A percentile compares a stretch with the other conserved stretches of the same genome.
Conservation (phyloP, 345 rosid genomes). For the Aquilaria malaccensis region DNA sequence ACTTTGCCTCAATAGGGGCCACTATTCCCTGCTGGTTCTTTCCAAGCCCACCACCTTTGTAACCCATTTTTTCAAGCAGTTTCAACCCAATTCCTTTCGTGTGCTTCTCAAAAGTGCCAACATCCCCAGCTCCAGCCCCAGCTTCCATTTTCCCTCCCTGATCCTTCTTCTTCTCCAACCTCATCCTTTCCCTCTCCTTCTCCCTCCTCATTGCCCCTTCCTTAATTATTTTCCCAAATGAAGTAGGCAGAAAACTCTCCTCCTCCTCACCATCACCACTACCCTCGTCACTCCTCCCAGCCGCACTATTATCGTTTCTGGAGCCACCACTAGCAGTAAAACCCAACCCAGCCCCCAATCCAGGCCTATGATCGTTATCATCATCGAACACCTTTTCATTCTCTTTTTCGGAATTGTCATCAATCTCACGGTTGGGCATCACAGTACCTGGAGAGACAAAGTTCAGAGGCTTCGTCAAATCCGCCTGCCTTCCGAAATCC, state of each 20-base stretch:
- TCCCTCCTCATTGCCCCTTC: constrained; percentile 68
- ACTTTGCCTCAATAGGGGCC: constrained; percentile 71
- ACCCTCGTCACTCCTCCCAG: constrained; percentile 12
- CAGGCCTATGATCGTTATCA: constrained; percentile 35
- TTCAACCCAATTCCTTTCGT: constrained; percentile 80
- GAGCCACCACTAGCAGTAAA: constrained; percentile 19
- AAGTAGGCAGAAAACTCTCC: constrained; percentile 43
- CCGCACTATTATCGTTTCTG: constrained; percentile 4
- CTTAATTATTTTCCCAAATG: constrained; percentile 65
- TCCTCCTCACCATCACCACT: constrained; percentile 23
- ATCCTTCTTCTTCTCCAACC: constrained; percentile 55
- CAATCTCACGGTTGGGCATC: constrained; percentile 64
- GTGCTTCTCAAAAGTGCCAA: constrained; percentile 66
- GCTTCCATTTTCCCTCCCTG: constrained; percentile 39
- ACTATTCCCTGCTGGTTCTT: constrained; percentile 84
- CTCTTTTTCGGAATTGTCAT: constrained; percentile 41
- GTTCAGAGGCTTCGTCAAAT: constrained; percentile 72
- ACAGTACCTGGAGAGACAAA: constrained; percentile 72
- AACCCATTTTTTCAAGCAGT: constrained; percentile 90
- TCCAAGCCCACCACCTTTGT: constrained; percentile 85
- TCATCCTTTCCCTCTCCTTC: constrained; percentile 41
- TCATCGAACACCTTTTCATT: constrained; percentile 26
- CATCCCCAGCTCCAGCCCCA: constrained; percentile 26
- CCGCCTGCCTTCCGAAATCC: constrained; percentile 41
- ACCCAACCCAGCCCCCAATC: constrained; percentile 48